Conservation (phyloP, 495 filamentous ascomycete genomes). For the Penicillium maclennaniae region DNA sequence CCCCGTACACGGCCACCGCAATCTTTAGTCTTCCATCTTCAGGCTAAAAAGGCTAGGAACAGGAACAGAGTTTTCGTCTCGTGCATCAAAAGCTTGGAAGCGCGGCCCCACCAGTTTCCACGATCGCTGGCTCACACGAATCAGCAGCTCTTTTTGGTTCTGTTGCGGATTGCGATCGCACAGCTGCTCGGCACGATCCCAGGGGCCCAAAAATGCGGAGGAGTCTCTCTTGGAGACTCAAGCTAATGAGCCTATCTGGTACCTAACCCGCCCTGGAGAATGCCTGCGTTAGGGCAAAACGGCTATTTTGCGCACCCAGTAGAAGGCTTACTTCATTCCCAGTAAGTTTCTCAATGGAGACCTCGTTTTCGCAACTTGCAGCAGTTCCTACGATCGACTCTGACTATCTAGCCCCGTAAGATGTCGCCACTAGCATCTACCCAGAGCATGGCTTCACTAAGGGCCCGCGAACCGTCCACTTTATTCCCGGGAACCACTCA, state of each 20-base stretch:
- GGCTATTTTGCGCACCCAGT: not conserved
- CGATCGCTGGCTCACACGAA: not conserved
- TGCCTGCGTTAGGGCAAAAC: not conserved
- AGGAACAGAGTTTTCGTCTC: not conserved
- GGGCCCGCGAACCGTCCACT: slow-evolving; percentile 11
- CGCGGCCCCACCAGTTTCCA: not conserved
- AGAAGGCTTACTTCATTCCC: not conserved
- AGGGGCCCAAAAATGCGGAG: not conserved
- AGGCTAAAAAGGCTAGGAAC: not conserved
- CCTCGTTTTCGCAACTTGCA: not conserved
- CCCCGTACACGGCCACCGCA: not conserved
- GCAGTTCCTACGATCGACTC: not conserved
- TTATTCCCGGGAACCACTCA: slow-evolving; percentile 5
- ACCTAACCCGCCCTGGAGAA: not conserved
- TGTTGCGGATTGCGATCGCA: too few relatives aligned
- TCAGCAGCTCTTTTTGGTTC: not conserved
- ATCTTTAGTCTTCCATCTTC: not conserved
- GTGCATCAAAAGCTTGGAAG: not conserved
- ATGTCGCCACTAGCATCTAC: not conserved
- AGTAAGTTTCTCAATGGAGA: not conserved
- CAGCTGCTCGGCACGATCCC: not conserved
- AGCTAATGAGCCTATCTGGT: not conserved
- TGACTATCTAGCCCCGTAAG: not conserved
- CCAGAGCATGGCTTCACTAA: slow-evolving; percentile 4
- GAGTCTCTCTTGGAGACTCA: too few relatives aligned